Conservation (phyloP, 805 yeast genomes). For the Kazachstania psychrophila region DNA sequence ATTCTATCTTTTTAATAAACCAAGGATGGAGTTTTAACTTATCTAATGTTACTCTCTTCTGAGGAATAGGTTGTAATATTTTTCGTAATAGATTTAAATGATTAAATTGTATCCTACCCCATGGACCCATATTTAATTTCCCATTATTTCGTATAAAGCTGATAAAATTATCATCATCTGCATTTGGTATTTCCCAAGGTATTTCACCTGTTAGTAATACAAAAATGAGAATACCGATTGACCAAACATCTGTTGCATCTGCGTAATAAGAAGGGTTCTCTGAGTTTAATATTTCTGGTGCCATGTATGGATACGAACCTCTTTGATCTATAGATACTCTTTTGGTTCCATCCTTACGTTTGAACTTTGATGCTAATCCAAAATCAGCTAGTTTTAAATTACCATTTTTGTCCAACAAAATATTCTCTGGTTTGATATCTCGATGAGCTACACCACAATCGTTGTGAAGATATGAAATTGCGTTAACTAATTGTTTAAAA, state of each 20-base stretch:
- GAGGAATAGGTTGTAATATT: constrained; percentile 42
- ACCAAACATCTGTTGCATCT: constrained; percentile 55
- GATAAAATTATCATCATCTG: constrained; percentile 40
- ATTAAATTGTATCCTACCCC: constrained; percentile 44
- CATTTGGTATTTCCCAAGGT: constrained; percentile 62
- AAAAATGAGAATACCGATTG: constrained; percentile 55
- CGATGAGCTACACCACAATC: constrained; percentile 64
- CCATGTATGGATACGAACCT: constrained; percentile 72
- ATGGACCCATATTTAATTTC: constrained; percentile 38
- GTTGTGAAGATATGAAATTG: constrained; percentile 50
- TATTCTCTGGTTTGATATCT: constrained; percentile 69
- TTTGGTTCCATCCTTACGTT: constrained; percentile 39
- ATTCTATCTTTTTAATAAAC: constrained; percentile 38
- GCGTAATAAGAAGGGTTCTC: constrained; percentile 42
- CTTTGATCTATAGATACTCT: constrained; percentile 45
- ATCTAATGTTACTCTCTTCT: constrained; percentile 34
- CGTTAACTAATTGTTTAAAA: constrained; percentile 54
- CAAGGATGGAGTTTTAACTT: constrained; percentile 46
- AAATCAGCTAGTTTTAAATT: constrained; percentile 69
- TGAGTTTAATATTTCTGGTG: constrained; percentile 52
- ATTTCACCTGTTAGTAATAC: constrained; percentile 57
- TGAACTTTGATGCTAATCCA: constrained; percentile 60
- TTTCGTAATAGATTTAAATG: constrained; percentile 45
- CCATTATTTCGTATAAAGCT: constrained; percentile 38
- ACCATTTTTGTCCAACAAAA: constrained; percentile 52